A percentile compares a stretch with the other conserved stretches of the same genome.
These are phyloP conservation scores for Anacardium occidentale DNA, from an alignment of 345 rosid species.

Conservation along the genomic window DNA sequence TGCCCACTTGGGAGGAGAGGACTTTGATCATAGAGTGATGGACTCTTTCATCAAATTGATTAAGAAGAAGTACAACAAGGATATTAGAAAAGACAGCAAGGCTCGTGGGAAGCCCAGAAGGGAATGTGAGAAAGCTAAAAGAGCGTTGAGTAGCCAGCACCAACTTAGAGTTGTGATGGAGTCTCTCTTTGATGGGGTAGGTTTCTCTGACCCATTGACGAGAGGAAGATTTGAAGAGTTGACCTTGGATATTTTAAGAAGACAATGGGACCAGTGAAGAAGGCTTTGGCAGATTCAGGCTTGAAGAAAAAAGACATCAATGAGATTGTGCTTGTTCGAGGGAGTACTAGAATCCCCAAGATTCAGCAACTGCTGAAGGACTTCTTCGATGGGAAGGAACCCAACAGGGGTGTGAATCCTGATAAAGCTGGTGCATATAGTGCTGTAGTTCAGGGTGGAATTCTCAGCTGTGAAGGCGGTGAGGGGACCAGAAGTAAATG, in stretches of 20 bases:
- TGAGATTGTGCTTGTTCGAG: conserved; percentile 36
- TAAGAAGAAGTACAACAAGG: conserved; percentile 34
- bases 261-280: conserved; percentile 34
- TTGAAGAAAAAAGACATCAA: conserved; percentile 26
- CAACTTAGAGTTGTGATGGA: conserved; percentile 31
- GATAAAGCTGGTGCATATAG: conserved; percentile 37
- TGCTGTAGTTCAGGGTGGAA: conserved; percentile 33
- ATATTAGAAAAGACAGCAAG: conserved; percentile 33
- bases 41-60: conserved; percentile 32
- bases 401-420: conserved; percentile 27
- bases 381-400: conserved; percentile 28
- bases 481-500: conserved; percentile 22
- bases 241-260: conserved; percentile 32
- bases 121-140: conserved; percentile 32
- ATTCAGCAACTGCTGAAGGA: conserved; percentile 33
- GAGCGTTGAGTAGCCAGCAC: conserved; percentile 31
- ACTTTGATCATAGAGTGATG: conserved; percentile 36
- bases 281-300: conserved; percentile 34
- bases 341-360: conserved; percentile 35
- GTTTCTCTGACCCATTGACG: conserved; percentile 33
- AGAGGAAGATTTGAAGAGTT: conserved; percentile 18
- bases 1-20: conserved; percentile 20
- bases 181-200: conserved; percentile 29
- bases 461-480: conserved; percentile 35
- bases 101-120: conserved; percentile 35